These are phyloP conservation scores for Lotmaria passim DNA, from an alignment of 208 protist genomes.

Conservation along the genomic window DNA sequence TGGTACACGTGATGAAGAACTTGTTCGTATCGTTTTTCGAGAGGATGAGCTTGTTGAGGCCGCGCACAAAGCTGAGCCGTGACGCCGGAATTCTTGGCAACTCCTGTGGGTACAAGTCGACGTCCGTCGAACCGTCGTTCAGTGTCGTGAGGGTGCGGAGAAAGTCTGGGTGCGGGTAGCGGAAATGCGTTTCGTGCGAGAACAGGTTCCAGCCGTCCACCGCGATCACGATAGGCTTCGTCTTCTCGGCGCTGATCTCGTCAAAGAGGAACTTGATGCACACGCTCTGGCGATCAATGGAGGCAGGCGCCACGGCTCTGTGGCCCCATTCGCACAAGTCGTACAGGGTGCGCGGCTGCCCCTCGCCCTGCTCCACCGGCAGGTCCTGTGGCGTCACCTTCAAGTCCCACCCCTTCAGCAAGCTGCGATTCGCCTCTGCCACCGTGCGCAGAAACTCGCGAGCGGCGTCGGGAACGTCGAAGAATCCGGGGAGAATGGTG, in stretches of 20 bases:
- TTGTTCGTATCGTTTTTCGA: slow-evolving; percentile 85
- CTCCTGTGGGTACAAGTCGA: slow-evolving; percentile 90
- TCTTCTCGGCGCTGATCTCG: slow-evolving; percentile 85
- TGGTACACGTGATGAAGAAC: slow-evolving; percentile 91
- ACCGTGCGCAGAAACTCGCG: slow-evolving; percentile 84
- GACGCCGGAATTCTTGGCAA: slow-evolving; percentile 88
- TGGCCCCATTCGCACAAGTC: slow-evolving; percentile 89
- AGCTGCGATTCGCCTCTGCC: slow-evolving; percentile 62
- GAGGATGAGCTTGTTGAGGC: slow-evolving; percentile 89
- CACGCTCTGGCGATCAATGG: slow-evolving; percentile 90
- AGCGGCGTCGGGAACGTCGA: slow-evolving; percentile 89
- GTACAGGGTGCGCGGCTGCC: slow-evolving; percentile 69
- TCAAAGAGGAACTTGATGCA: slow-evolving; percentile 92
- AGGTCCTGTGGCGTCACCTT: slow-evolving; percentile 80
- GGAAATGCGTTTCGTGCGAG: slow-evolving; percentile 91
- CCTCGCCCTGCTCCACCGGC: slow-evolving; percentile 83
- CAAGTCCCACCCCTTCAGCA: slow-evolving; percentile 70
- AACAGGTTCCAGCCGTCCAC: slow-evolving; percentile 93
- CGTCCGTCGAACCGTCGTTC: slow-evolving; percentile 80
- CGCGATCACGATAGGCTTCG: slow-evolving; percentile 83
- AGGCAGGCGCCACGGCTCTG: slow-evolving; percentile 74
- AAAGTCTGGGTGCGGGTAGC: slow-evolving; percentile 91
- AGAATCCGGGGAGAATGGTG: slow-evolving; percentile 91
- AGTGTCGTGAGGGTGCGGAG: slow-evolving; percentile 81
- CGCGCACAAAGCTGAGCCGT: slow-evolving; percentile 88